Conservation (phyloP, 371 early-diverging fungal species). For the Mucor irregularis region DNA sequence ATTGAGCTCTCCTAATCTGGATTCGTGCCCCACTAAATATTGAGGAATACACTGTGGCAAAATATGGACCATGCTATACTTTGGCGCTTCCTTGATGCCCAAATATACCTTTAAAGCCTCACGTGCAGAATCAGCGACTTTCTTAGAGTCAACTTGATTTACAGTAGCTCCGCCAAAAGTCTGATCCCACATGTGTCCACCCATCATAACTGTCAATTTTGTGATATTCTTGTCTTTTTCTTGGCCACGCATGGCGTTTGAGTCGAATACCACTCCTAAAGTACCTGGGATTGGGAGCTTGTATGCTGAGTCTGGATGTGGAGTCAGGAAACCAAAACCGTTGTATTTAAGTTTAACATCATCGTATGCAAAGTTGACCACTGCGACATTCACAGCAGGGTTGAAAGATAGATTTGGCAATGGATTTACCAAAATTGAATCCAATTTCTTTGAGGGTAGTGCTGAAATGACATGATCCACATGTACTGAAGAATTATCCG, state of each 20-base stretch:
- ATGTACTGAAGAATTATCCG: constrained; percentile 4
- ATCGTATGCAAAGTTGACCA: constrained; percentile 77
- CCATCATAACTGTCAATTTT: constrained; percentile 90
- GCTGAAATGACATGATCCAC: constrained; percentile 16
- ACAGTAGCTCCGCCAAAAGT: constrained; percentile 27
- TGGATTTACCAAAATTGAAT: neutral
- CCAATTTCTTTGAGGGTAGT: constrained; percentile 6
- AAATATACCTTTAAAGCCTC: constrained; percentile 55
- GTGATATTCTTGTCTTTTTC: constrained; percentile 43
- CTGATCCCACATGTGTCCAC: constrained; percentile 76
- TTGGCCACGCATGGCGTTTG: constrained; percentile 71
- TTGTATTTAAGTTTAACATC: constrained; percentile 39
- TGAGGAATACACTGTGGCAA: constrained; percentile 86
- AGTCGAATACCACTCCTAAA: constrained; percentile 89
- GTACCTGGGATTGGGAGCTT: constrained; percentile 47
- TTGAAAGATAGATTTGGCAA: constrained; percentile 51
- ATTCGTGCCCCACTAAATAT: constrained; percentile 79
- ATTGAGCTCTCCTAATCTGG: constrained; percentile 62
- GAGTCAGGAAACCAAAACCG: constrained; percentile 90
- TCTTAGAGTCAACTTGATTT: constrained; percentile 24
- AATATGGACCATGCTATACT: constrained; percentile 51
- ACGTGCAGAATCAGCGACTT: constrained; percentile 20
- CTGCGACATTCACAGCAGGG: constrained; percentile 75
- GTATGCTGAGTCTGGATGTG: constrained; percentile 49
- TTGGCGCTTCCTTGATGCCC: constrained; percentile 53